Base-by-base conservation (phyloP, 108 stramenopile genomes). In the Licmophora abbreviata region DNA sequence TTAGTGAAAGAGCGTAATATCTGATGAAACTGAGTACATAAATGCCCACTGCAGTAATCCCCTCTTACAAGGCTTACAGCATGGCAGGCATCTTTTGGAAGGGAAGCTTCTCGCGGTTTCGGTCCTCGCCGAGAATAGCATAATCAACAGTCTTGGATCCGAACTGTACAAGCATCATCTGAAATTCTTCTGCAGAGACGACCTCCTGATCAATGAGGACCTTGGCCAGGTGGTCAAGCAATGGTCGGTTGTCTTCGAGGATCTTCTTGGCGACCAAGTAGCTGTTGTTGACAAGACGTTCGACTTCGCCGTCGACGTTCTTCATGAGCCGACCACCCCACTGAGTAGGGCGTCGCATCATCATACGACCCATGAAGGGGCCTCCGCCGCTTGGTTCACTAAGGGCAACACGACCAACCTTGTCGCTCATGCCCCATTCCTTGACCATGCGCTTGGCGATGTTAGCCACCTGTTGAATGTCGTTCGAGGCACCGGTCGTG, bases 401-500 rank as follows among this genome's bases (percentile, higher is more conserved):
- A 21, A 94, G 57, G n/a, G 87, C 91, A 33, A 97, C 77, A 51
- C 79, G 87, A 7, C 97, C 97, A 33, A 99, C 74, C 41, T 66
- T 64, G 48, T 89, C 81, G 64, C 78, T 83, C 96, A 99, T 97
- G 47, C 98, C 98, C 72, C 88, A 99, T 56, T 95, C 83, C 46
- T 83, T 81, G 49, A 96, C 91, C 96, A 99, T 97, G 45, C 83
- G 74, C 69, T 93, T 94, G 33, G 94, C 95, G 60, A 85, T 85
- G 55, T 76, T 83, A 1, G 94, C 78, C 45, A 94, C 96, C 51
- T 97, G 93, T 59, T 95, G 84, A 44, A 99, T 77, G 74, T 99
- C 98, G 50, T 95, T 93, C 40, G 92, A 90, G 6, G 98, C 96
- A 49, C 98, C 98, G 26, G 93, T 95, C 4, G 96, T 99, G 32